Conservation (phyloP, 495 filamentous ascomycete genomes). For the Neurospora cerealis region DNA sequence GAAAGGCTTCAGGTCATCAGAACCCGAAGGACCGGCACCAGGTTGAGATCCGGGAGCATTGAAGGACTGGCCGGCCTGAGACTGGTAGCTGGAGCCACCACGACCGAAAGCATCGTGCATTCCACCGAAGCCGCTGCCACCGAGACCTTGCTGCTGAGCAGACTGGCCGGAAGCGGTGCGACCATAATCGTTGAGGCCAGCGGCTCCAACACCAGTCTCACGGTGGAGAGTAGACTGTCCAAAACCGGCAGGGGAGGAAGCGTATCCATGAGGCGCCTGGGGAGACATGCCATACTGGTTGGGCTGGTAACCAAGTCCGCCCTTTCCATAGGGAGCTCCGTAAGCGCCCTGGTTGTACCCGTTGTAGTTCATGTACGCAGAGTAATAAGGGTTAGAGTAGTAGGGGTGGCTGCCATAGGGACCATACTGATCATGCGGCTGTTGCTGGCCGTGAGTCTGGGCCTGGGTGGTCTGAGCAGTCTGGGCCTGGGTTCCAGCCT, state of each 20-base stretch:
- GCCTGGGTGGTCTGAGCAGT: constrained; percentile 56
- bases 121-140: constrained; percentile 55
- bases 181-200: constrained; percentile 57
- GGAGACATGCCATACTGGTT: constrained; percentile 68
- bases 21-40: constrained; percentile 30
- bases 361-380: constrained; percentile 68
- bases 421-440: constrained; percentile 57
- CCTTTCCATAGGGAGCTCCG: constrained; percentile 67
- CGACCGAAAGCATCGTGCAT: constrained; percentile 75
- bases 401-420: constrained; percentile 63
- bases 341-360: constrained; percentile 58
- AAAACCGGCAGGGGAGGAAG: constrained; percentile 69
- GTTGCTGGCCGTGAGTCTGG: constrained; percentile 47
- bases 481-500: constrained; percentile 13
- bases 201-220: constrained; percentile 46
- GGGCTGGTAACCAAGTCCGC: constrained; percentile 57
- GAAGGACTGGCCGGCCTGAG: constrained; percentile 59
- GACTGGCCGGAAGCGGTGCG: constrained; percentile 67
- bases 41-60: constrained; percentile 51
- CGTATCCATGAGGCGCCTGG: constrained; percentile 66
- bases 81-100: constrained; percentile 44
- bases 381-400: constrained; percentile 70
- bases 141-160: constrained; percentile 55
- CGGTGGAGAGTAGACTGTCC: constrained; percentile 58
- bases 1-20: constrained; percentile 69